Percentiles rank a stretch among this genome's conserved stretches.
These are phyloP conservation scores for Mycena belliarum DNA, from an alignment of 768 basidiomycete species.

Conservation along the genomic window DNA sequence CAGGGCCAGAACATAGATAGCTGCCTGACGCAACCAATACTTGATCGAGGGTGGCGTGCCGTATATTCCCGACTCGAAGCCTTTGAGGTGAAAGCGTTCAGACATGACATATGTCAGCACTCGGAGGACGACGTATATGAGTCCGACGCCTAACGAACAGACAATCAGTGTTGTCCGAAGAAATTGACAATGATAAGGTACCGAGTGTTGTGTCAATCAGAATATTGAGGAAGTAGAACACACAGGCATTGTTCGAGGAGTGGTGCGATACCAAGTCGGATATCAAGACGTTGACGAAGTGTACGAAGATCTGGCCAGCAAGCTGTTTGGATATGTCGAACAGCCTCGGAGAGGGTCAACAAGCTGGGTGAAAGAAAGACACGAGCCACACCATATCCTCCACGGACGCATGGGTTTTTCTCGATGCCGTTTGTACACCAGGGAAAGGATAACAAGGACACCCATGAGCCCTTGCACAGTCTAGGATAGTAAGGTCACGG, in stretches of 20 bases:
- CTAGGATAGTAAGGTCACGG: conserved; percentile 54
- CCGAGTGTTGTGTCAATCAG: conserved; percentile 91
- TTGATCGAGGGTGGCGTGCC: conserved; percentile 76
- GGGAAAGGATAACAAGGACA: conserved; percentile 82
- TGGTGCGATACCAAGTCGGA: conserved; percentile 75
- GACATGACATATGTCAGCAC: conserved; percentile 64
- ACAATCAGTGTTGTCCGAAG: not conserved
- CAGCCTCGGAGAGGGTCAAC: conserved; percentile 52
- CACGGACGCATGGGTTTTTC: conserved; percentile 86
- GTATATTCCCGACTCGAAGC: conserved; percentile 86
- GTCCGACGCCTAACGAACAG: conserved; percentile 62
- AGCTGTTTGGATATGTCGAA: conserved; percentile 94
- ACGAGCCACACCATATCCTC: conserved; percentile 77
- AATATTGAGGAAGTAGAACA: conserved; percentile 91
- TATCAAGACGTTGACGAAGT: conserved; percentile 75
- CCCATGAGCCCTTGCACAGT: conserved; percentile 87
- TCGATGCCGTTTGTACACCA: conserved; percentile 86
- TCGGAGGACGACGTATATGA: conserved; percentile 77
- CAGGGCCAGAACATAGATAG: conserved; percentile 80
- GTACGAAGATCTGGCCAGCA: conserved; percentile 81
- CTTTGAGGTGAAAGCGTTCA: conserved; percentile 64
- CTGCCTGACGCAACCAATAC: conserved; percentile 76
- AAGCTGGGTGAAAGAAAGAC: not conserved
- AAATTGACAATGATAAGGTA: conserved; percentile 33
- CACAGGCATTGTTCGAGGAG: conserved; percentile 81